Evolutionary conservation across 2,329 filamentous ascomycete species (phyloP).

Genomic region (Aaosphaeria pasadenensis): DNA sequence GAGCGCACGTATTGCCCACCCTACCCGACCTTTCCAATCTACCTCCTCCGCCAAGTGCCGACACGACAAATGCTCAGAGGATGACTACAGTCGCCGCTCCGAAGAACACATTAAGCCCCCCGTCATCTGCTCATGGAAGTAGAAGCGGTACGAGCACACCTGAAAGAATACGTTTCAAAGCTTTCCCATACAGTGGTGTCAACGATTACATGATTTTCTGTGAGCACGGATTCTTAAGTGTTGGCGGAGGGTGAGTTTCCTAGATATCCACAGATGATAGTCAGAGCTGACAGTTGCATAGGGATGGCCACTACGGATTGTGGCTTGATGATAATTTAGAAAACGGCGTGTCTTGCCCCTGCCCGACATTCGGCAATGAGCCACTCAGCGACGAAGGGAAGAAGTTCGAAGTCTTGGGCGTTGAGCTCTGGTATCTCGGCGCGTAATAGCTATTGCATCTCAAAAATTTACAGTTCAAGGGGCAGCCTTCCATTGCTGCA

Average conservation of each 20-base stretch:
- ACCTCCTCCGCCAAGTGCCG: conserved; percentile 67
- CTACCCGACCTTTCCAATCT: conserved; percentile 50
- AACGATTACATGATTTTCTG: conserved; percentile 98
- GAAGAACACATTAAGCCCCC: conserved; percentile 25
- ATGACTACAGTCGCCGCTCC: conserved; percentile 55
- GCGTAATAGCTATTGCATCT: conserved; percentile 5
- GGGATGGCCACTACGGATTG: conserved; percentile 84
- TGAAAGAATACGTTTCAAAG: conserved; percentile 88
- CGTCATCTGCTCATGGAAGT: conserved; percentile 26
- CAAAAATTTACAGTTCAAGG: no score
- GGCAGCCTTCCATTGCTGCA: no score
- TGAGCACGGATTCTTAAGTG: conserved; percentile 76
- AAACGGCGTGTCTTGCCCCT: conserved; percentile 76
- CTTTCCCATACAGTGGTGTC: conserved; percentile 90
- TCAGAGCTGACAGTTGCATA: conserved; percentile 8
- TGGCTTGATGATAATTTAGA: conserved; percentile 89
- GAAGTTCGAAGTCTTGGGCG: conserved; percentile 86
- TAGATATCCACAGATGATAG: not conserved
- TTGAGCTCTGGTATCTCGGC: conserved; percentile 92
- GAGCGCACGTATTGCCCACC: conserved; percentile 64
- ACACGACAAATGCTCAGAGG: conserved; percentile 60
- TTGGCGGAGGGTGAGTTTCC: conserved; percentile 67
- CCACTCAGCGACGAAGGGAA: conserved; percentile 86
- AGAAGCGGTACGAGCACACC: conserved; percentile 55
- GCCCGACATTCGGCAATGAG: conserved; percentile 93